These are phyloP conservation scores for Nannochloropsis gaditana DNA, from an alignment of 108 stramenopile species.

Conservation along the genomic window DNA sequence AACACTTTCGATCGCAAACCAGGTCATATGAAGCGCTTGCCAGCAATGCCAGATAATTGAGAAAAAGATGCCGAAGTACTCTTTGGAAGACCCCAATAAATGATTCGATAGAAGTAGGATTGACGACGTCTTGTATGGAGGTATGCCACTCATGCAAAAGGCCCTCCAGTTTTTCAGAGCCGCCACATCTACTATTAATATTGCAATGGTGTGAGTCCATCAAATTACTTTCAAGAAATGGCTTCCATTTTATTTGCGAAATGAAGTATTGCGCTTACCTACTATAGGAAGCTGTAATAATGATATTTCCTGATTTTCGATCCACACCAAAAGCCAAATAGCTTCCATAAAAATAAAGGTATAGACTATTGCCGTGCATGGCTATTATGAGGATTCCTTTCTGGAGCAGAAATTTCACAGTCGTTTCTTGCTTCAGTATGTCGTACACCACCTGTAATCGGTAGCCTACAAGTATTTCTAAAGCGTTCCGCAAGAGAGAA, in stretches of 20 bases:
- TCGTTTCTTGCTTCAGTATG: conserved; percentile 9
- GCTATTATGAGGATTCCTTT: neutral
- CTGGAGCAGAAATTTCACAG: neutral
- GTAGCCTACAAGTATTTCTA: neutral
- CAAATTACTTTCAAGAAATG: no score
- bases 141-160: neutral
- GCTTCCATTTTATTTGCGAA: no score
- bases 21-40: neutral
- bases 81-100: neutral
- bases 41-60: neutral
- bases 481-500: neutral
- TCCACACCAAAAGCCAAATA: neutral
- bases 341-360: neutral
- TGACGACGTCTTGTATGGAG: neutral
- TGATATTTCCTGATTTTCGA: neutral
- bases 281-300: neutral
- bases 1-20: neutral
- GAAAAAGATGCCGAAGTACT: neutral
- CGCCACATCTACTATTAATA: no score
- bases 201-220: no score
- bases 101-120: neutral
- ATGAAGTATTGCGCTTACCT: neutral
- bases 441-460: conserved; percentile 13
- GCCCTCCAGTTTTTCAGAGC: neutral
- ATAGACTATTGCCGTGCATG: neutral